phyloP scores from a whole-genome alignment of 2,329 filamentous ascomycete species.

The Claviceps paspali region DNA sequence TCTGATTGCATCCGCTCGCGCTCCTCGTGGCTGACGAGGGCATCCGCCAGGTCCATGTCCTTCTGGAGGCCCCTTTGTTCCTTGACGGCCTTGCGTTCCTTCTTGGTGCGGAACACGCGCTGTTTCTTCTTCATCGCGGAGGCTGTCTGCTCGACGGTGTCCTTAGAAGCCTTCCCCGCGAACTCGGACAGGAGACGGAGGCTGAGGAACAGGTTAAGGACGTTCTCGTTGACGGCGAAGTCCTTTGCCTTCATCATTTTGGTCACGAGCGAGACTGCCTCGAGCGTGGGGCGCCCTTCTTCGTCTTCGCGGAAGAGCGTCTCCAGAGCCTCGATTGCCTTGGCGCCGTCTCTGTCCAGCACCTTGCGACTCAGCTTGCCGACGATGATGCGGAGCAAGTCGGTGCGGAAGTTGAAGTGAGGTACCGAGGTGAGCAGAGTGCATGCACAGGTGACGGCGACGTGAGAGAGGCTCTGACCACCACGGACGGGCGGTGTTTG shows the following conservation, averaged over 20 bases:
- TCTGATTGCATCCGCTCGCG: conserved; percentile 89
- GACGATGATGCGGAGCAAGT: conserved; percentile 76
- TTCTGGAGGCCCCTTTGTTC: conserved; percentile 82
- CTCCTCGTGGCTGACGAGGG: conserved; percentile 80
- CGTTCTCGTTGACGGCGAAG: conserved; percentile 68
- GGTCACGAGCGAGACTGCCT: conserved; percentile 68
- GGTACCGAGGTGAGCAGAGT: conserved; percentile 67
- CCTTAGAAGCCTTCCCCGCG: conserved; percentile 64
- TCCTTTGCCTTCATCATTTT: conserved; percentile 92
- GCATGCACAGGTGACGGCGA: conserved; percentile 78
- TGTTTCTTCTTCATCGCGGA: conserved; percentile 40
- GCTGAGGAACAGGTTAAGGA: conserved; percentile 82
- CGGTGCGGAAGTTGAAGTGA: conserved; percentile 91
- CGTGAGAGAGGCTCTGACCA: conserved; percentile 42
- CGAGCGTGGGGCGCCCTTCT: conserved; percentile 74
- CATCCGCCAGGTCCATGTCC: conserved; percentile 86
- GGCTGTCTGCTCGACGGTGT: conserved; percentile 45
- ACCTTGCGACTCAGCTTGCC: conserved; percentile 62
- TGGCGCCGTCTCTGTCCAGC: conserved; percentile 59
- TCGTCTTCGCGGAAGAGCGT: conserved; percentile 75
- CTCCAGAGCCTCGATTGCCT: conserved; percentile 65
- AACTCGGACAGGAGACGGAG: conserved; percentile 82
- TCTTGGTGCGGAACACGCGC: conserved; percentile 83
- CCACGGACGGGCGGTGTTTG: conserved; percentile 24
- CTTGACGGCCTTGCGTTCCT: conserved; percentile 64